Evolutionary conservation across 768 basidiomycete genomes (phyloP).

Genomic region (Lentinula aciculospora): DNA sequence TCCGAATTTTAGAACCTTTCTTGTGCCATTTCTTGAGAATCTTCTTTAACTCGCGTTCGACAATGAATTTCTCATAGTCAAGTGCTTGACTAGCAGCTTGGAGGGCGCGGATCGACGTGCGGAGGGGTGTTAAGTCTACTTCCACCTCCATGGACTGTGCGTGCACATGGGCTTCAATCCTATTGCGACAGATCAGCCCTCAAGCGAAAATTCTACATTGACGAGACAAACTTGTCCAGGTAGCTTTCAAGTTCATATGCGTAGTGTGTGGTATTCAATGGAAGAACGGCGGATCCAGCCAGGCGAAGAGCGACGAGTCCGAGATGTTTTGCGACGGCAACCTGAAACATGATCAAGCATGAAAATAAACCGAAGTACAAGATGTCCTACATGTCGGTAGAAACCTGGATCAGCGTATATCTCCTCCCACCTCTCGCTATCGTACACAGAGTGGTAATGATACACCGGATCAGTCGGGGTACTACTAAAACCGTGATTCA

Average conservation of each 20-base stretch:
- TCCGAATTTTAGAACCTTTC: constrained; percentile 12
- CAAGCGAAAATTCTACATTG: background rate
- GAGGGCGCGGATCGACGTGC: constrained; percentile 29
- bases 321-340: constrained; percentile 25
- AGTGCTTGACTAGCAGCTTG: constrained; percentile 35
- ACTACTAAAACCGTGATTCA: constrained; percentile 13
- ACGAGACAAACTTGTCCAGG: constrained; percentile 36
- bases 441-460: constrained; percentile 59
- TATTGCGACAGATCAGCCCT: constrained; percentile 13
- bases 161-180: constrained; percentile 44
- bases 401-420: constrained; percentile 62
- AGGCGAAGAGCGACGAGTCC: constrained; percentile 51
- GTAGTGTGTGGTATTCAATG: constrained; percentile 68
- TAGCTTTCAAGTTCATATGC: constrained; percentile 48
- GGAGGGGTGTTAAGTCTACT: constrained; percentile 30
- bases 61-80: constrained; percentile 38
- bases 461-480: constrained; percentile 38
- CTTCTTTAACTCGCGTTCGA: constrained; percentile 31
- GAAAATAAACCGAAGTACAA: background rate
- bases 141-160: constrained; percentile 10
- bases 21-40: constrained; percentile 29
- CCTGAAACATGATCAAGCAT: background rate
- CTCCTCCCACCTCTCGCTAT: constrained; percentile 55
- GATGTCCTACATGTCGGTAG: constrained; percentile 40
- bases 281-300: constrained; percentile 49